phyloP scores from a whole-genome alignment of 345 rosid species.

The Linum lewisii region DNA sequence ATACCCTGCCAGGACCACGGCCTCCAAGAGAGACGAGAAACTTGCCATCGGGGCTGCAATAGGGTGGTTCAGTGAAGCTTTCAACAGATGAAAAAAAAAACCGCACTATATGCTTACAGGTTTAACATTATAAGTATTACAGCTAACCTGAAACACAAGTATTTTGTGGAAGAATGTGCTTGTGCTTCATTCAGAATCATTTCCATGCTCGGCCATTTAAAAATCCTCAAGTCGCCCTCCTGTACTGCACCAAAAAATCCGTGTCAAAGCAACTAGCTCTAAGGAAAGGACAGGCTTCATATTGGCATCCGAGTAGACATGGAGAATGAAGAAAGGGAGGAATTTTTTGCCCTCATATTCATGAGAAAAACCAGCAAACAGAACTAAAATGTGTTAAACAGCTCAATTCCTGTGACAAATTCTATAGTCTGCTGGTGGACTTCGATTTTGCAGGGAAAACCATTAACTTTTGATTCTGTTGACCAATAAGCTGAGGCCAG shows the following conservation, averaged over 20 bases:
- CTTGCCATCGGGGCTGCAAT: constrained; percentile 70
- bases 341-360: too few relatives aligned
- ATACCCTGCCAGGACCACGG: constrained; percentile 69
- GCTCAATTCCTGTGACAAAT: too few relatives aligned
- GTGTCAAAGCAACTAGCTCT: constrained; percentile 13
- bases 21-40: constrained; percentile 67
- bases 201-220: constrained; percentile 90
- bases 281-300: not conserved
- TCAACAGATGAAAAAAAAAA: constrained; percentile 13
- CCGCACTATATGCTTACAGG: not conserved
- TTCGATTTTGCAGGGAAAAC: too few relatives aligned
- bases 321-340: not conserved
- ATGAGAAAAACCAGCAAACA: too few relatives aligned
- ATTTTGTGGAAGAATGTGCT: constrained; percentile 57
- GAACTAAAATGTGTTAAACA: too few relatives aligned
- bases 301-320: not conserved
- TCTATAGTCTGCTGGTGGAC: too few relatives aligned
- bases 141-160: constrained; percentile 70
- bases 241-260: constrained; percentile 54
- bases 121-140: constrained; percentile 2
- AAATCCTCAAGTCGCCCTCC: constrained; percentile 82
- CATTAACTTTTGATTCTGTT: too few relatives aligned
- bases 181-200: constrained; percentile 45
- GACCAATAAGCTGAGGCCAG: too few relatives aligned
- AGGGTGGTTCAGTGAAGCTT: constrained; percentile 12